Evolutionary conservation across 1,284 basidiomycete genomes (phyloP).

Genomic region (Melampsora larici-populina): DNA sequence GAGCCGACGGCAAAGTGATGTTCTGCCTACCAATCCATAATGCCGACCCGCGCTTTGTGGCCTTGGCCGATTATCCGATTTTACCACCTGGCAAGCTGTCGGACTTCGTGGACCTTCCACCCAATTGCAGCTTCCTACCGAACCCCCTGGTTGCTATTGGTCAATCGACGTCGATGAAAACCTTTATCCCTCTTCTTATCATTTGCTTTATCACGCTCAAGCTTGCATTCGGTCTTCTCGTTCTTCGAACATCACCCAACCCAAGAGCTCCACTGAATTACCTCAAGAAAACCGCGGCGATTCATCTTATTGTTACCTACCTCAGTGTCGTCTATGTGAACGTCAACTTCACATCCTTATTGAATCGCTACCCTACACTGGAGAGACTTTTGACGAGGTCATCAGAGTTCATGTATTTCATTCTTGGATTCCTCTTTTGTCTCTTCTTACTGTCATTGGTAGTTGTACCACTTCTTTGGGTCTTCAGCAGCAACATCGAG

Average conservation of each 20-base stretch:
- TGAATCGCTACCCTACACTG: conserved; percentile 32
- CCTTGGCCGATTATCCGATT: conserved; percentile 20
- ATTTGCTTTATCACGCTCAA: conserved; percentile 40
- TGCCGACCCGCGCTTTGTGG: conserved; percentile 8
- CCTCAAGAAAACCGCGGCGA: conserved; percentile 19
- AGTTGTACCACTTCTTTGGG: conserved; percentile 39
- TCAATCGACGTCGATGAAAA: conserved; percentile 15
- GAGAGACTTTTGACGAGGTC: conserved; percentile 21
- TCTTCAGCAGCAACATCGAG: conserved; percentile 25
- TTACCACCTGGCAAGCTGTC: conserved; percentile 1
- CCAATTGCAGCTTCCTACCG: conserved; percentile 33
- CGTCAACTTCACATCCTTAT: conserved; percentile 25
- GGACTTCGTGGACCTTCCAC: conserved; percentile 21
- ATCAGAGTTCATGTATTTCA: conserved; percentile 34
- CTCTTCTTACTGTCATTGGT: conserved; percentile 25
- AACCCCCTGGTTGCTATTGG: conserved; percentile 16
- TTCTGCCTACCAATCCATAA: conserved; percentile 20
- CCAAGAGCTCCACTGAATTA: conserved; percentile 26
- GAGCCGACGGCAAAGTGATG: conserved; percentile 21
- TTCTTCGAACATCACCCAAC: conserved; percentile 32
- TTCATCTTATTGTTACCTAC: conserved; percentile 31
- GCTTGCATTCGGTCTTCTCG: conserved; percentile 25
- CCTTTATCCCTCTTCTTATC: conserved; percentile 24
- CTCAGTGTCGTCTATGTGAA: conserved; percentile 22
- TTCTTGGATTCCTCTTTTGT: conserved; percentile 29